Evolutionary conservation across 106 monocot genomes (phyloP), one percentile per base, ranked within the genome.

Genomic region (Chionographis japonica): DNA sequence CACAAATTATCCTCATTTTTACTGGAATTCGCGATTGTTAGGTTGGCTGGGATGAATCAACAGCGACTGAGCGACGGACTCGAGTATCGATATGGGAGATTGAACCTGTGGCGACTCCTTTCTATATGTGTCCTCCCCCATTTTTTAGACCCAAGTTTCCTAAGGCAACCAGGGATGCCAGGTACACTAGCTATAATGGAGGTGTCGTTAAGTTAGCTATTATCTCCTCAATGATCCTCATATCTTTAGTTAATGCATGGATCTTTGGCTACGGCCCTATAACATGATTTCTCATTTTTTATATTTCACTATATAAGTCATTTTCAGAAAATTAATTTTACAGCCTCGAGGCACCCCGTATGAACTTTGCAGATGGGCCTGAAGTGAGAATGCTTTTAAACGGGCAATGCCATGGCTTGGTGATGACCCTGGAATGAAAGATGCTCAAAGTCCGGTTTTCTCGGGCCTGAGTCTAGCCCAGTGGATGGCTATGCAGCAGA

Each of bases 41-140:
- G 94, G 90, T 94, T 83, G 90, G 87, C 2, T 94, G 94, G 94
- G 94, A 94, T 72, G 94, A 94, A 83, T 90, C 87, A 60, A 81
- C 87, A 39, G 78, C 78, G 4, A 78, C 82, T 9, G 94, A 94
- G 72, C 70, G 90, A 38, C 75, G 79, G 19, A 94, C 71, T 36
- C 79, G 90, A 18, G 94, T 94, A 16, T 94, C 90, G 27, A 57
- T 94, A 59, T 94, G 94, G 94, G 94, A 94, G 67, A 94, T 94
- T 69, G 90, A 94, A 76, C 94, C 94, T 16, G 85, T 94, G 3
- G 90, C 79, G 16, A 83, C 87, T 13, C 94, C 94, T 58, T 87
- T 94, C 69, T 90, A 87, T 65, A 76, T 94, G 27, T 90, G 87
- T 56, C 85, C 90, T 36, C 88, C 91, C 8, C 94, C 94, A 46